Evolutionary conservation across 1,139 yeast genomes (phyloP), one percentile per base, ranked within the genome.

Genomic region (Dujonia santamariae): DNA sequence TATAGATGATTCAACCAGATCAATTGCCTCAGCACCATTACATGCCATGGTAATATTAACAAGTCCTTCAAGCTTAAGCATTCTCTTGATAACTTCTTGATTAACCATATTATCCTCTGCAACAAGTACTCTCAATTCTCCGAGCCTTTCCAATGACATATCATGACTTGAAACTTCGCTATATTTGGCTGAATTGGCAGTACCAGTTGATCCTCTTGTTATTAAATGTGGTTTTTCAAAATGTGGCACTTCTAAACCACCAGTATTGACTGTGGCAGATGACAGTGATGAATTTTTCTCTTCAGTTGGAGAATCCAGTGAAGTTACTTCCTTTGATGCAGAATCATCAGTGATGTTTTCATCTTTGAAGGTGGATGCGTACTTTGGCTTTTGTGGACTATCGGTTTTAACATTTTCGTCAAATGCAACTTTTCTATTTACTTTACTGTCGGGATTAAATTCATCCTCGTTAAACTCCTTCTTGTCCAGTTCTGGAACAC

Each of bases 91-190:
- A 21, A 92, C 96, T 54, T 87, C 95, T 54, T 88, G 97, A 53
- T 92, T 90, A 9, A 92, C 95, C 45, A 73, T 64, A 48, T 92
- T 92, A 53, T 92, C 98, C 51, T 92, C 98, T 0, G 97, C 97
- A n/a, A 92, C 90, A 38, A 92, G 67, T 16, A 92, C 79, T 34
- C 70, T 72, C 36, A 74, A 57, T 26, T 67, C 64, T 2, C 61
- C 47, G 25, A 76, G 37, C 56, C 67, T 2, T 63, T 56, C 61
- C 21, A 59, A 48, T 6, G 63, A 62, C 36, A 60, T 48, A 33
- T 55, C 58, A 24, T 49, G 48, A 37, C 55, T 53, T 4, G 46
- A 47, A 12, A 34, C 39, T 20, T 50, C 58, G 14, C 46, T 42
- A 3, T 47, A 50, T 15, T 44, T 43, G 0, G 54, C 45, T 1